Base-by-base conservation (phyloP, 2,329 filamentous ascomycete species). In the Tolypocladium tropicale region DNA sequence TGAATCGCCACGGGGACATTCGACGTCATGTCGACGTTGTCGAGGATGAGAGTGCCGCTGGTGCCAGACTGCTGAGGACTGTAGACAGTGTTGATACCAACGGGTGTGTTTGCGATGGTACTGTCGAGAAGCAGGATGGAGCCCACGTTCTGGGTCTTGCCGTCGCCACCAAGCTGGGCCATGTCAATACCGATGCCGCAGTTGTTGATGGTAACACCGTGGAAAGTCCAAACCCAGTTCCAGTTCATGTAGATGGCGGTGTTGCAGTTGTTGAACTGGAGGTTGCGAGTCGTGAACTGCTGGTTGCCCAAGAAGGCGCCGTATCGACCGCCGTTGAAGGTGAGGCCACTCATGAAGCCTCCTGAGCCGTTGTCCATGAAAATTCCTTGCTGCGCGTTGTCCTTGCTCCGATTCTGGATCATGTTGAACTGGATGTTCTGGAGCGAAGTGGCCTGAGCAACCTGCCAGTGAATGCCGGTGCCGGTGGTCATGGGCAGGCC, bases 201-300 rank as follows among this genome's bases (percentile, higher is more conserved):
- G 68, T 86, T 83, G 69, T 90, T 84, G 72, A 95, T 89, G 50
- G 74, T 79, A 39, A 95, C 63, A 37, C 82, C 87, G 68, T 93
- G 90, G 72, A 94, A 83, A 49, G 86, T 84, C 86, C 88, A 95
- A 21, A 84, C 77, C 90, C 90, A 95, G 75, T 93, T 89, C 90
- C 90, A 95, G 77, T 91, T 91, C 84, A 94, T 88, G 74, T 82
- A 90, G 60, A 95, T 84, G 59, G 88, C 90, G 2, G 89, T 95
- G 67, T 89, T 80, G 76, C 88, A 92, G 70, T 82, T 79, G 69
- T 88, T 89, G 79, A 95, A 95, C 37, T 80, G 87, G 68, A 94
- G 67, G 72, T 95, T 94, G 62, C 90, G 86, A 32, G 85, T 86
- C 41, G 89, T 93, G 72, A 93, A 94, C 72, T 95, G 90, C 74